Base-by-base conservation (phyloP, 1,284 basidiomycete species). In the Ganoderma resinaceum region DNA sequence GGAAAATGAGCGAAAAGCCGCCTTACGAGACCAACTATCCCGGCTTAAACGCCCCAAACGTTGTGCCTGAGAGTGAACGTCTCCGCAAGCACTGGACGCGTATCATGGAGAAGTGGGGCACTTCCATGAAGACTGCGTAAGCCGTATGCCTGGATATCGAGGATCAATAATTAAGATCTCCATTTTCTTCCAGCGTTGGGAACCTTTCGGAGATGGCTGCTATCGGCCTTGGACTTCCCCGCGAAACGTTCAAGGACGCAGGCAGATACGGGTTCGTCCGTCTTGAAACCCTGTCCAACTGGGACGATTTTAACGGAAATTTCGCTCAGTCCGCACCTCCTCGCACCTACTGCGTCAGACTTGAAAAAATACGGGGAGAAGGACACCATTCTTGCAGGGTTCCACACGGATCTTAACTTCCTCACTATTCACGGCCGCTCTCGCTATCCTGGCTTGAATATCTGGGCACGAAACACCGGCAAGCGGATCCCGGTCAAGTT, bases 391-490 rank as follows among this genome's bases (percentile, higher is more conserved):
- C 89, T 95, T 63, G 95, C 96, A 8, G 95, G 96, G 2, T 97
- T 97, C 79, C 95, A 97, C 78, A 92, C 91, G 0, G 93, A 95
- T 76, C 86, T 94, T 62, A 94, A 94, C 74, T 94, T 92, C 76
- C 81, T 93, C 70, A 96, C 95, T 4, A 97, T 97, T 62, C 96
- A 97, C 75, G 96, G 95, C 29, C 91, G 93, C 64, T 96, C 95
- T 6, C 87, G 93, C 61, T 95, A 92, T 77, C 92, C 93, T 1
- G 94, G 93, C 16, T 82, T 95, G 57, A 88, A 97, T 78, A 93
- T 97, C 63, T 97, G 95, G 95, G 95, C 95, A 3, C 86, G 95
- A 31, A 97, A 98, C 76, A 91, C 92, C 0, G 95, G 95, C 31
- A 95, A 93, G 78, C 89, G 94, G 14, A 95, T 97, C 68, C 83